Percentiles rank a stretch among this genome's conserved stretches.
These are phyloP conservation scores for Scheffersomyces stambukii DNA, from an alignment of 1,139 yeast species.

Conservation along the genomic window DNA sequence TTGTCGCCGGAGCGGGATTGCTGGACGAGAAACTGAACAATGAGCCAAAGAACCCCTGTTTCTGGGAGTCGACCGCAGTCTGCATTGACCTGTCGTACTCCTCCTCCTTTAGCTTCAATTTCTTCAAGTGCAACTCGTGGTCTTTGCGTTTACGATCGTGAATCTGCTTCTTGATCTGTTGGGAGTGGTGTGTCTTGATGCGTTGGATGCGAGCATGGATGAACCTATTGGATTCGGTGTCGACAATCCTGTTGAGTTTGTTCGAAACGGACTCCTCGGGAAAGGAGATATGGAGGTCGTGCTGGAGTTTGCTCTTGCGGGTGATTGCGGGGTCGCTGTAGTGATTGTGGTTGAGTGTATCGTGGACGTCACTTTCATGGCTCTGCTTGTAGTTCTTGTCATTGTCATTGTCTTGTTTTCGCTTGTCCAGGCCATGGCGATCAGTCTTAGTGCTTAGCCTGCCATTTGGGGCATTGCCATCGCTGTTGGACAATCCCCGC, in stretches of 20 bases:
- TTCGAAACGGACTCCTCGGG: constrained; percentile 19
- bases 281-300: constrained; percentile 9
- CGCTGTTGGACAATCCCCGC: constrained; percentile 6
- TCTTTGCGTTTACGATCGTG: constrained; percentile 40
- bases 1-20: constrained; percentile 1
- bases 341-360: background rate
- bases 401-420: constrained; percentile 4
- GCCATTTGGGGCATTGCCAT: too few relatives aligned
- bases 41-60: constrained; percentile 5
- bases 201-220: constrained; percentile 37
- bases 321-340: constrained; percentile 3
- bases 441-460: too few relatives aligned
- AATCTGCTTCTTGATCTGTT: constrained; percentile 35
- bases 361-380: constrained; percentile 1
- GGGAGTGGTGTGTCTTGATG: constrained; percentile 37
- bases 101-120: constrained; percentile 37
- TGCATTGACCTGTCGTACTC: constrained; percentile 26
- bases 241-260: constrained; percentile 27
- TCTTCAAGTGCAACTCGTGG: constrained; percentile 35
- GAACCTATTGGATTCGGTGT: constrained; percentile 35
- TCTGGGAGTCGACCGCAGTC: constrained; percentile 3
- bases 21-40: constrained; percentile 8
- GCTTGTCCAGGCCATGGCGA: constrained; percentile 5
- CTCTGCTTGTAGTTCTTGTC: constrained; percentile 3
- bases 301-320: constrained; percentile 4